These are phyloP conservation scores for Fusarium buharicum DNA, from an alignment of 2,329 filamentous ascomycete genomes.

Conservation along the genomic window DNA sequence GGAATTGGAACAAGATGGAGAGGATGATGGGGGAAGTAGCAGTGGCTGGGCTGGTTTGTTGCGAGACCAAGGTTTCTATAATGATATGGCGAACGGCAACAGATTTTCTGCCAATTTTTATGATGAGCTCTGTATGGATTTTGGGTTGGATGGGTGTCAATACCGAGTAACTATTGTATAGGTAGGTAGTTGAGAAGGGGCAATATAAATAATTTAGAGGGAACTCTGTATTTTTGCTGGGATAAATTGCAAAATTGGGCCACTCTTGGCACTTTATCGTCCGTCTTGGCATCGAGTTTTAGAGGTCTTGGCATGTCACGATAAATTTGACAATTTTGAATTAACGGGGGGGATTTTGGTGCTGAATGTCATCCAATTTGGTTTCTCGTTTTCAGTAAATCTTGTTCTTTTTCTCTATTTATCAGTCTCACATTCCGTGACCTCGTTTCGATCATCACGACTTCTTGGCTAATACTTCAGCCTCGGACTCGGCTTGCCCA, in stretches of 20 bases:
- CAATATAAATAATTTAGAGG: no score
- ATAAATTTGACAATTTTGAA: conserved; percentile 17
- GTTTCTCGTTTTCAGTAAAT: not conserved
- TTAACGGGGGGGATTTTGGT: conserved; percentile 1
- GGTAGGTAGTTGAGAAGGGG: no score
- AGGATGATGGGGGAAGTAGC: not conserved
- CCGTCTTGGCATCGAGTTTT: conserved; percentile 35
- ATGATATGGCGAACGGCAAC: not conserved
- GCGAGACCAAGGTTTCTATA: not conserved
- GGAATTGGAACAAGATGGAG: not conserved
- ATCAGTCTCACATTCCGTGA: not conserved
- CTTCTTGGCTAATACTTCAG: conserved; percentile 5
- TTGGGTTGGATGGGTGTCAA: not conserved
- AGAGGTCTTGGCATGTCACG: conserved; percentile 35
- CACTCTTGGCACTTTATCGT: conserved; percentile 20
- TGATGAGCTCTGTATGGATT: not conserved
- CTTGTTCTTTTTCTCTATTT: not conserved
- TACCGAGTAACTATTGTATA: not conserved
- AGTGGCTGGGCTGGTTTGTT: not conserved
- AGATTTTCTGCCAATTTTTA: not conserved
- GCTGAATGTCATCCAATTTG: not conserved
- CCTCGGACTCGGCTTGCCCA: conserved; percentile 30
- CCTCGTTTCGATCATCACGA: not conserved
- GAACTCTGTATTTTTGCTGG: not conserved
- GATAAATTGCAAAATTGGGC: conserved; percentile 4